These are phyloP conservation scores for Cordia subcordata DNA, from an alignment of 257 asterid species.

Conservation along the genomic window DNA sequence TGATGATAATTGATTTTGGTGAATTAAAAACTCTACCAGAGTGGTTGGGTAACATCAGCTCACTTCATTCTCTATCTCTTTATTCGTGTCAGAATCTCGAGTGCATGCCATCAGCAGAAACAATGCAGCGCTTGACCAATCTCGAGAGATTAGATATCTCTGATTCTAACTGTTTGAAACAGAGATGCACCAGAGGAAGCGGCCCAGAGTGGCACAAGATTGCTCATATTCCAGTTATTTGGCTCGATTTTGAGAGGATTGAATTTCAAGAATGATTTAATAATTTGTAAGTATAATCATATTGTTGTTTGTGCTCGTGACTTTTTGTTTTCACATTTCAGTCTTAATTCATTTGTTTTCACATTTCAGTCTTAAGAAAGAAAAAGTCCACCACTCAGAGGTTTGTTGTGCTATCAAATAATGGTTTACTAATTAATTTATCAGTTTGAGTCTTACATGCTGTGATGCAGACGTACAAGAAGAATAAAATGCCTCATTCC, in stretches of 20 bases:
- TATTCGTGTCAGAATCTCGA: not conserved
- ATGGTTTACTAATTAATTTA: too few relatives aligned
- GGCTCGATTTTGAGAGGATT: too few relatives aligned
- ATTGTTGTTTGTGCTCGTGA: not conserved
- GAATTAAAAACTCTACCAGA: conserved; percentile 21
- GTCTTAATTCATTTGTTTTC: not conserved
- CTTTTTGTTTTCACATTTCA: not conserved
- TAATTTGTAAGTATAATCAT: too few relatives aligned
- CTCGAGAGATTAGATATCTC: not conserved
- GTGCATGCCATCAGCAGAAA: conserved; percentile 11
- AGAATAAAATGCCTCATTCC: not conserved
- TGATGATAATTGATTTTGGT: not conserved
- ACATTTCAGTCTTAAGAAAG: too few relatives aligned
- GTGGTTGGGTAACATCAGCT: conserved; percentile 18
- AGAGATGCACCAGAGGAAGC: conserved; percentile 9
- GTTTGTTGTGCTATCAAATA: too few relatives aligned
- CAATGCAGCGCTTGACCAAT: conserved; percentile 8
- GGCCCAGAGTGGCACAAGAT: conserved; percentile 17
- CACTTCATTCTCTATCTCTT: not conserved
- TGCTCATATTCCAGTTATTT: conserved; percentile 7
- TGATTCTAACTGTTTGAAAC: conserved; percentile 1
- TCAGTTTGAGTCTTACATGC: too few relatives aligned
- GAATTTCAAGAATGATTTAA: too few relatives aligned
- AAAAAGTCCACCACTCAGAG: too few relatives aligned
- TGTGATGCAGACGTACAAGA: too few relatives aligned